Evolutionary conservation across 108 stramenopile species (phyloP), one percentile per base, ranked within the genome.

Genomic region (Tribonema minus): DNA sequence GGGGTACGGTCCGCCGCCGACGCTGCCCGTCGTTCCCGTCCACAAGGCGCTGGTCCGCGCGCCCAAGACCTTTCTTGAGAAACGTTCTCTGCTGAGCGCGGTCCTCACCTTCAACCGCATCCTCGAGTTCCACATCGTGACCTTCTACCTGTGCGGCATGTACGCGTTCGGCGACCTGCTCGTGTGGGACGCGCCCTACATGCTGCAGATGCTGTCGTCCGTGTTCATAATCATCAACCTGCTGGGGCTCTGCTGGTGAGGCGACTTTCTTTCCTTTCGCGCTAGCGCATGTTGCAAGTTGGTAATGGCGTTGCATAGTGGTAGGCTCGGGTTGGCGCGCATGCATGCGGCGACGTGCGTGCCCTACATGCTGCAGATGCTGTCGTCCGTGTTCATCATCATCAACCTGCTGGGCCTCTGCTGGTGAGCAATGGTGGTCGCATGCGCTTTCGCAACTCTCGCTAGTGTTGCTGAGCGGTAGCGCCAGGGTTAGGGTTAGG

Each of bases 31-130:
- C 9, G 20, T 20, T 15, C 46, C 46, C 20, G 46, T 54, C 9
- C 46, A 54, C 46, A 54, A 54, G 46, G 46, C 46, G 20, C 46
- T 54, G 9, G 46, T 20, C 20, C 71, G 37, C 37, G 89, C 94
- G 1, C 94, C 95, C 7, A 98, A 98, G 81, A 98, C 97, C 2
- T 96, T 95, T 76, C 71, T 96, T 61, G 97, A 98, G 84, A 95
- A 95, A 74, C 86, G 97, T n/a, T 93, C 93, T 20, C 93, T 95
- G 92, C 80, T 98, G 36, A 92, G 92, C 37, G 91, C 92, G 37
- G 80, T 95, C 62, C 86, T 95, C 78, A 91, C 93, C 20, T 82
- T 98, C 66, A 86, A 85, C 70, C 88, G 97, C 9, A 85, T 98
- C 61, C 76, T 95, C 54, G 97, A 98, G 72, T 96, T 92, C 92